A percentile compares a stretch with the other conserved stretches of the same genome.
Evolutionary conservation across 1,139 yeast genomes (phyloP).

Genomic region (Scheffersomyces titani): DNA sequence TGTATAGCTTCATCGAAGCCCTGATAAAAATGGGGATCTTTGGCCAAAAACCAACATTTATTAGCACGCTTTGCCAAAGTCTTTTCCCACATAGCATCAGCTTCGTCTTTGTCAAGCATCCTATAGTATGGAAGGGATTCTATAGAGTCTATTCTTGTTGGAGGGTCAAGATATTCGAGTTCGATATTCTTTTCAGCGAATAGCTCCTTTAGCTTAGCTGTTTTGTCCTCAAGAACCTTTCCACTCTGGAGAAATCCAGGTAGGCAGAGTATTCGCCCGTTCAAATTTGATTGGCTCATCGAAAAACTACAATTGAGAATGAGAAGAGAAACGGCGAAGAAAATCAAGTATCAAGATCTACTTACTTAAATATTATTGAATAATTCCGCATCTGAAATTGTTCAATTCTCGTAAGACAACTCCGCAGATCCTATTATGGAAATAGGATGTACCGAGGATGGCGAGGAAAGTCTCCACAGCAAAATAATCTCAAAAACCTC

Average conservation of each 20-base stretch:
- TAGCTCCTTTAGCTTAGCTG: conserved; percentile 75
- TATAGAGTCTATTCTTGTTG: conserved; percentile 22
- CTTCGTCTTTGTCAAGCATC: conserved; percentile 27
- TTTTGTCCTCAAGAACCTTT: conserved; percentile 70
- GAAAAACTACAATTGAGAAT: not conserved
- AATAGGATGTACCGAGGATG: not conserved
- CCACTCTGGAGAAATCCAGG: conserved; percentile 67
- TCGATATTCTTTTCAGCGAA: conserved; percentile 58
- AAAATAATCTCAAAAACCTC: not conserved
- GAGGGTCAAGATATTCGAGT: conserved; percentile 41
- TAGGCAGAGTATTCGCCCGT: conserved; percentile 30
- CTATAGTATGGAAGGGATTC: conserved; percentile 31
- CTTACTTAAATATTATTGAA: too few relatives aligned
- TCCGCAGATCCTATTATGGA: not conserved
- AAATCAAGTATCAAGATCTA: not conserved
- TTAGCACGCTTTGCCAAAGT: conserved; percentile 49
- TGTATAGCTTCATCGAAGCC: conserved; percentile 34
- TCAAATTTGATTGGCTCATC: not conserved
- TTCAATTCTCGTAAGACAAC: not conserved
- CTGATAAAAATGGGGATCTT: conserved; percentile 35
- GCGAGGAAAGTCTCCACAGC: not conserved
- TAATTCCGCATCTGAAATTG: not conserved
- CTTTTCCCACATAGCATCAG: conserved; percentile 27
- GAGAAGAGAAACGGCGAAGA: not conserved
- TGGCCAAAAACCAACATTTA: conserved; percentile 48